Conservation (phyloP, 2,329 filamentous ascomycete genomes). For the Aspergillus ustus region DNA sequence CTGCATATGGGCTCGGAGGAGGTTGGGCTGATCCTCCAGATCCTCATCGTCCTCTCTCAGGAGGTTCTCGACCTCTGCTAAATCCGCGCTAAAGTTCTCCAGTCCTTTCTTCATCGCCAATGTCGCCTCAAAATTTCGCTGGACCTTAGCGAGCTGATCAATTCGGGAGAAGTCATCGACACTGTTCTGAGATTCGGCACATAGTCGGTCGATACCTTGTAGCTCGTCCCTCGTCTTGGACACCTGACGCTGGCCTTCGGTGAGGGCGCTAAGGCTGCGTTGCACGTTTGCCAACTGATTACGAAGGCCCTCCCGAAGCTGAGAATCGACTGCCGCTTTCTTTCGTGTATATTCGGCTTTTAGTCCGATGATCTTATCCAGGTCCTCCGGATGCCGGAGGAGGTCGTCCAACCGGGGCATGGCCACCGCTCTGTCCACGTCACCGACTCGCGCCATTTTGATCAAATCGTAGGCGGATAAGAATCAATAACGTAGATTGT, state of each 20-base stretch:
- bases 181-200: slow-evolving; percentile 95
- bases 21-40: slow-evolving; percentile 86
- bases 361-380: slow-evolving; percentile 90
- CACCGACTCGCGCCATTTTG: slow-evolving; percentile 42
- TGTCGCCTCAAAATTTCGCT: slow-evolving; percentile 93
- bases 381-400: slow-evolving; percentile 91
- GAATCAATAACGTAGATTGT: background rate
- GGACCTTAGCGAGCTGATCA: slow-evolving; percentile 56
- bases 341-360: slow-evolving; percentile 94
- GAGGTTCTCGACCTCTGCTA: slow-evolving; percentile 76
- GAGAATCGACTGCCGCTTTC: slow-evolving; percentile 87
- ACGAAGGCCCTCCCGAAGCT: slow-evolving; percentile 83
- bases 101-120: slow-evolving; percentile 91
- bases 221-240: slow-evolving; percentile 96
- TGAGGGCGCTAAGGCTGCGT: slow-evolving; percentile 85
- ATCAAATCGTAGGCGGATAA: background rate
- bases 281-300: slow-evolving; percentile 96
- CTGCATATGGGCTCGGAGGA: slow-evolving; percentile 88
- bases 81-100: slow-evolving; percentile 79
- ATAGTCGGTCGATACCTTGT: slow-evolving; percentile 97
- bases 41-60: slow-evolving; percentile 83
- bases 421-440: slow-evolving; percentile 63
- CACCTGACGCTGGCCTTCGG: slow-evolving; percentile 88
- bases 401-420: slow-evolving; percentile 85
- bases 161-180: slow-evolving; percentile 97